Percentiles rank a stretch among this genome's conserved stretches.
Evolutionary conservation across 2,329 filamentous ascomycete genomes (phyloP).

Genomic region (Tolypocladium tropicale): DNA sequence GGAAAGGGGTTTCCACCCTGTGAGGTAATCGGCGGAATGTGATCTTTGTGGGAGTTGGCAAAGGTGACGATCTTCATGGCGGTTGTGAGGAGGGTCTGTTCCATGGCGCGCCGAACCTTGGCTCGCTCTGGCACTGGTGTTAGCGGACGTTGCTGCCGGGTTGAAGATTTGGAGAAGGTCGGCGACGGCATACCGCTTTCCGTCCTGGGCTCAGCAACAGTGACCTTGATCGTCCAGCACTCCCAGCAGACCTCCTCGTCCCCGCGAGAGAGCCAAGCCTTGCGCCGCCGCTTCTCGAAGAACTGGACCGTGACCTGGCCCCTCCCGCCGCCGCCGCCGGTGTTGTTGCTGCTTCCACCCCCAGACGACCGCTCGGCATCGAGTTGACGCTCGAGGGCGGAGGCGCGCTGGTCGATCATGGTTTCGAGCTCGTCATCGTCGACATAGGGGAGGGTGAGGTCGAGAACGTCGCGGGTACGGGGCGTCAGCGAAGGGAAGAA

Average conservation of each 20-base stretch:
- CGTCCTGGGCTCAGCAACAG: slow-evolving; percentile 79
- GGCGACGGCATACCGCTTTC: slow-evolving; percentile 58
- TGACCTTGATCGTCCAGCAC: slow-evolving; percentile 87
- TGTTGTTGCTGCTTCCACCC: slow-evolving; percentile 4
- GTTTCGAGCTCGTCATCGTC: slow-evolving; percentile 86
- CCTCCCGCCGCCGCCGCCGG: slow-evolving; percentile 45
- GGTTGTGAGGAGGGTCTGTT: slow-evolving; percentile 76
- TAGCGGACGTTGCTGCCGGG: not conserved
- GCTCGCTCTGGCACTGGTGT: slow-evolving; percentile 53
- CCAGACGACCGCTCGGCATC: slow-evolving; percentile 41
- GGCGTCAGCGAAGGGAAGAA: slow-evolving; percentile 86
- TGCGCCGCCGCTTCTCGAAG: slow-evolving; percentile 82
- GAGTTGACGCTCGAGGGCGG: slow-evolving; percentile 69
- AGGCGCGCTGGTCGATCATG: slow-evolving; percentile 80
- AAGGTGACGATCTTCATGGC: slow-evolving; percentile 83
- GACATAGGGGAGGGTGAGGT: slow-evolving; percentile 81
- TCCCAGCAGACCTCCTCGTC: slow-evolving; percentile 98
- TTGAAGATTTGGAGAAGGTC: not conserved
- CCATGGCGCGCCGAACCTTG: slow-evolving; percentile 85
- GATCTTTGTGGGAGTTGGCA: slow-evolving; percentile 82
- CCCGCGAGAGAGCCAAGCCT: slow-evolving; percentile 66
- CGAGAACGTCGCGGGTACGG: slow-evolving; percentile 77
- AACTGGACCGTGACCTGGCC: slow-evolving; percentile 83
- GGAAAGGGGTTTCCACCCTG: slow-evolving; percentile 92
- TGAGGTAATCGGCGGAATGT: slow-evolving; percentile 94